Conservation (phyloP, 1,139 yeast genomes). For the Diutina sp. region DNA sequence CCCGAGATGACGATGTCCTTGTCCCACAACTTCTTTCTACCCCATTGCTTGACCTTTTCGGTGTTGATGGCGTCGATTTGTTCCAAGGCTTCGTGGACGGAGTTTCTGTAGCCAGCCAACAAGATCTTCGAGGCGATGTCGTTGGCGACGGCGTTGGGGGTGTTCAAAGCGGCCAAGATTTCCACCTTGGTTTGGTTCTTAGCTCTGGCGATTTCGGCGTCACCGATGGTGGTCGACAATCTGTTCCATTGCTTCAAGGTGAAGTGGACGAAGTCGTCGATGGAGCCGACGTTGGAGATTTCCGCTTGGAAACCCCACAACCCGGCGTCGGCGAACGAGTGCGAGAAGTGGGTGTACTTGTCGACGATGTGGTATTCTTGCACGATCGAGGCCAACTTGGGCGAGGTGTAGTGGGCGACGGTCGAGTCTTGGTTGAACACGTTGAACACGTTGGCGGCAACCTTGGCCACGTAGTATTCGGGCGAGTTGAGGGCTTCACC, state of each 20-base stretch:
- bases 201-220: constrained; percentile 68
- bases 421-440: constrained; percentile 38
- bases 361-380: constrained; percentile 65
- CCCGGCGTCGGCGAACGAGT: constrained; percentile 63
- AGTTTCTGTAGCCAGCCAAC: constrained; percentile 47
- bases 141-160: constrained; percentile 39
- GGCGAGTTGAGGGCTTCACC: constrained; percentile 57
- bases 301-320: constrained; percentile 73
- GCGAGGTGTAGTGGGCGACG: constrained; percentile 56
- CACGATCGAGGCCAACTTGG: constrained; percentile 69
- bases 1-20: constrained; percentile 74
- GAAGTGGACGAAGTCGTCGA: constrained; percentile 72
- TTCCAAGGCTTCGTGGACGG: constrained; percentile 45
- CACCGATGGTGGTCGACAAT: constrained; percentile 60
- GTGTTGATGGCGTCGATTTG: constrained; percentile 53
- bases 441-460: constrained; percentile 64
- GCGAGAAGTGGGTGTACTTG: constrained; percentile 56
- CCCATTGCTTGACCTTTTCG: constrained; percentile 58
- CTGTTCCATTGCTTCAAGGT: constrained; percentile 80
- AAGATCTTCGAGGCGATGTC: constrained; percentile 50
- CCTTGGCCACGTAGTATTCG: constrained; percentile 56
- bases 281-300: constrained; percentile 40
- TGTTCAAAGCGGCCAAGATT: constrained; percentile 32
- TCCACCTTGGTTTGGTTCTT: constrained; percentile 57
- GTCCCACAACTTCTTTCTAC: constrained; percentile 65